Conservation (phyloP, 2,329 filamentous ascomycete genomes). For the Fusarium nurragi region DNA sequence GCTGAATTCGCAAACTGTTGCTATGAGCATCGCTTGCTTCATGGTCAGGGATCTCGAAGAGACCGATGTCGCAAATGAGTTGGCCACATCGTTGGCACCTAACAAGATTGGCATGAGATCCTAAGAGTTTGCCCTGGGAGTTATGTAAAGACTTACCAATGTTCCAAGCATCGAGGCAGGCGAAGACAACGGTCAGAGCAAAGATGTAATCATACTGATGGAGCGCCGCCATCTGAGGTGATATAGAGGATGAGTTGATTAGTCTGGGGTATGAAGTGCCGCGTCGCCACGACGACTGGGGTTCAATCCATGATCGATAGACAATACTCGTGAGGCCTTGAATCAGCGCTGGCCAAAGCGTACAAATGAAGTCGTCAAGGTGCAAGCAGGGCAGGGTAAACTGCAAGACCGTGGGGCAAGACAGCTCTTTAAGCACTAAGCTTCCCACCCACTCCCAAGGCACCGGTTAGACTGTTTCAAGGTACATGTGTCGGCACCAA, state of each 20-base stretch:
- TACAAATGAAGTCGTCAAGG: neutral
- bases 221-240: constrained; percentile 49
- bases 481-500: neutral
- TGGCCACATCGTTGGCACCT: constrained; percentile 75
- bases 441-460: constrained; percentile 22
- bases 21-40: constrained; percentile 67
- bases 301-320: constrained; percentile 35
- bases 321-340: constrained; percentile 8
- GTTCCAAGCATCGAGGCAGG: constrained; percentile 68
- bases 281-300: constrained; percentile 30
- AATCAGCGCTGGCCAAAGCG: constrained; percentile 18
- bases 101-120: constrained; percentile 2
- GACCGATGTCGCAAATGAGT: constrained; percentile 77
- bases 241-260: neutral
- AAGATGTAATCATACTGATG: constrained; percentile 66
- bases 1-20: constrained; percentile 68
- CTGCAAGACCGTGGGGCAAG: neutral
- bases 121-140: neutral
- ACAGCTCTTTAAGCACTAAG: constrained; percentile 1
- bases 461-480: constrained; percentile 25
- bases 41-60: constrained; percentile 73
- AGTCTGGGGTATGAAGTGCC: neutral
- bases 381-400: neutral
- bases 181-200: constrained; percentile 64
- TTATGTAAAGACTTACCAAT: constrained; percentile 54